These are phyloP conservation scores for Suhomyces vadensis DNA, from an alignment of 805 yeast genomes.

Conservation along the genomic window DNA sequence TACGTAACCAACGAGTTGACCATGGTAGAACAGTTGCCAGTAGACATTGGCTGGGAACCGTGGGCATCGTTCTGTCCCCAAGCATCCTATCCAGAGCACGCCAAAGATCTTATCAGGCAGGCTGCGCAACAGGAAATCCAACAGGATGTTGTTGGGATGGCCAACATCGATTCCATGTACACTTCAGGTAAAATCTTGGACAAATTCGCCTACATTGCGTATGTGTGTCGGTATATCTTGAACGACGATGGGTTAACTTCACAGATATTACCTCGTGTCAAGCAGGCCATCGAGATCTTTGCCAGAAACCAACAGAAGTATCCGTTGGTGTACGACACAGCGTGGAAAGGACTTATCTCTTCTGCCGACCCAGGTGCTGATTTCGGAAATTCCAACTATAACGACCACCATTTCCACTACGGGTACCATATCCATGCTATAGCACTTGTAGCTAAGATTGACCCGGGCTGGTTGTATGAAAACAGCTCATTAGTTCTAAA, in stretches of 20 bases:
- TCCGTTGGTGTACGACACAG: conserved; percentile 77
- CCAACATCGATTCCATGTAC: conserved; percentile 84
- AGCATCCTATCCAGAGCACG: conserved; percentile 29
- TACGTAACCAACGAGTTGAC: conserved; percentile 40
- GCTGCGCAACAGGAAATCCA: conserved; percentile 56
- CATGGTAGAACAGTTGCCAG: conserved; percentile 46
- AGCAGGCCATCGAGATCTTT: conserved; percentile 69
- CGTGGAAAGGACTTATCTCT: conserved; percentile 79
- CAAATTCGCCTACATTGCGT: conserved; percentile 85
- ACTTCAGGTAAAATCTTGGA: conserved; percentile 85
- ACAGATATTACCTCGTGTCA: conserved; percentile 55
- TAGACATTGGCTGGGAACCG: conserved; percentile 49
- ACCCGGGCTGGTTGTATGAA: conserved; percentile 37
- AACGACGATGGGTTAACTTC: conserved; percentile 54
- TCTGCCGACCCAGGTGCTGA: conserved; percentile 65
- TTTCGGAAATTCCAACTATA: conserved; percentile 69
- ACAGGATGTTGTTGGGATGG: conserved; percentile 55
- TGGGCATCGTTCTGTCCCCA: conserved; percentile 49
- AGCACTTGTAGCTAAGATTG: conserved; percentile 61
- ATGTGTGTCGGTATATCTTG: conserved; percentile 67
- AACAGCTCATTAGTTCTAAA: conserved; percentile 36
- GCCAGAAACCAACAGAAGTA: conserved; percentile 64
- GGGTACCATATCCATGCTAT: conserved; percentile 74
- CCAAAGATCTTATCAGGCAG: conserved; percentile 36
- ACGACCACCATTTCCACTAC: conserved; percentile 77